phyloP scores from a whole-genome alignment of 768 basidiomycete species.

The Kwoniella heveanensis region DNA sequence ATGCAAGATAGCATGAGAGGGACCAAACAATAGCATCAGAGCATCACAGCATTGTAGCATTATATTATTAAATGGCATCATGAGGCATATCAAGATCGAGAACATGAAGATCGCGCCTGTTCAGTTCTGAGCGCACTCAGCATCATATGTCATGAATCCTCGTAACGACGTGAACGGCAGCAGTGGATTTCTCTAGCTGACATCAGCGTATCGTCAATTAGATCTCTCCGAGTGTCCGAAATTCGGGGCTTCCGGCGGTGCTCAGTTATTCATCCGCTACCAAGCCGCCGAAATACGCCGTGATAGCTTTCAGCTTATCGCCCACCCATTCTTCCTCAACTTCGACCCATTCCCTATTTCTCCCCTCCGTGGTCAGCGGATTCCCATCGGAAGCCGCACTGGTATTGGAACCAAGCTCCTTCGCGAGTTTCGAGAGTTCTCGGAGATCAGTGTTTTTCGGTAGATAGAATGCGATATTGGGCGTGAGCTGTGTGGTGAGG shows the following conservation, averaged over 20 bases:
- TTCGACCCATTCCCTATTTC: conserved; percentile 67
- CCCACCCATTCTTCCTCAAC: conserved; percentile 98
- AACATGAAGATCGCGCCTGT: too few relatives aligned
- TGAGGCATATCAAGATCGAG: background rate
- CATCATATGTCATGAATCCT: too few relatives aligned
- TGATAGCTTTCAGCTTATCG: conserved; percentile 85
- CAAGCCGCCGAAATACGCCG: conserved; percentile 89
- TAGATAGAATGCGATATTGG: conserved; percentile 84
- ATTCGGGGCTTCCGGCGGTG: too few relatives aligned
- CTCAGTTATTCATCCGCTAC: conserved; percentile 54
- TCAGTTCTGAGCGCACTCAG: too few relatives aligned
- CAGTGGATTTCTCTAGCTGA: too few relatives aligned
- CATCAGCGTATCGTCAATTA: too few relatives aligned
- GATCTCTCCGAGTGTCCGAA: too few relatives aligned
- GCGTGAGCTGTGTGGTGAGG: conserved; percentile 70
- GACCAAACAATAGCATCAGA: background rate
- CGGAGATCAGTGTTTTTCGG: conserved; percentile 76
- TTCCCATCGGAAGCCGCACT: background rate
- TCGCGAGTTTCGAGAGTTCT: conserved; percentile 67
- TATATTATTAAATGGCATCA: conserved; percentile 1
- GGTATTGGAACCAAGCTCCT: conserved; percentile 15
- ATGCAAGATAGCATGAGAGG: background rate
- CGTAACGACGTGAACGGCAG: too few relatives aligned
- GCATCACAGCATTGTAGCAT: background rate
- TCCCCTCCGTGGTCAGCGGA: background rate